A percentile compares a stretch with the other conserved stretches of the same genome.
Evolutionary conservation across 257 asterid genomes (phyloP).

Genomic region (Gentiana macrophylla): DNA sequence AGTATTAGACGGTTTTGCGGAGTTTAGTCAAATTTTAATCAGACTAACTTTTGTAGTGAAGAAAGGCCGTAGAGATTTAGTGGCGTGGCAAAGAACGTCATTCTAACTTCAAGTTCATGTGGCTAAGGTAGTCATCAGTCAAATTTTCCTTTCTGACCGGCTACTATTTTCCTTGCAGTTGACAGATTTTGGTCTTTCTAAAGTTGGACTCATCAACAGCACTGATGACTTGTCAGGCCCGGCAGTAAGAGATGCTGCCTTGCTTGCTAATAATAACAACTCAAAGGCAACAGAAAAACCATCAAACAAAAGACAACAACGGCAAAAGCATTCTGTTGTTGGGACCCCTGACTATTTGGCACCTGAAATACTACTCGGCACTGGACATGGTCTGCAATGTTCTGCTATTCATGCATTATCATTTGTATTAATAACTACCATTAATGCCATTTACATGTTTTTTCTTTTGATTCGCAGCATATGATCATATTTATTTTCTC

Average conservation of each 20-base stretch:
- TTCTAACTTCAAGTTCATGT: neutral
- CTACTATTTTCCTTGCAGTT: constrained; percentile 54
- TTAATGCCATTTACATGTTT: neutral
- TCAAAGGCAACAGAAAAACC: constrained; percentile 35
- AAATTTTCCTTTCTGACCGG: constrained; percentile 22
- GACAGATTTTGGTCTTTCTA: constrained; percentile 99
- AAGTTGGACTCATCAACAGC: constrained; percentile 94
- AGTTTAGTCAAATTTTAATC: no score
- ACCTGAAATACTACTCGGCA: constrained; percentile 99
- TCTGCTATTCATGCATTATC: constrained; percentile 10
- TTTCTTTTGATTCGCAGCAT: neutral
- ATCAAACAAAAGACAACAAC: constrained; percentile 53
- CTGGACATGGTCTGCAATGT: constrained; percentile 75
- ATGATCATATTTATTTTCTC: constrained; percentile 1
- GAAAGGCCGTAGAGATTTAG: neutral
- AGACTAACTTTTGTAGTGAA: no score
- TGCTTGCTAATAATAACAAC: constrained; percentile 61
- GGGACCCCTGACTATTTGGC: constrained; percentile 99
- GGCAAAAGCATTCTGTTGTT: constrained; percentile 68
- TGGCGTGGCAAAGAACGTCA: neutral
- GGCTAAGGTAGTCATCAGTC: constrained; percentile 5
- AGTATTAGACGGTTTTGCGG: no score
- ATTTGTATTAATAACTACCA: neutral
- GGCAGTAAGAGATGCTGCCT: constrained; percentile 32
- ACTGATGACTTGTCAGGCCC: constrained; percentile 95